Evolutionary conservation across 2,329 filamentous ascomycete genomes (phyloP).

Genomic region (Pestalotiopsis sp.): DNA sequence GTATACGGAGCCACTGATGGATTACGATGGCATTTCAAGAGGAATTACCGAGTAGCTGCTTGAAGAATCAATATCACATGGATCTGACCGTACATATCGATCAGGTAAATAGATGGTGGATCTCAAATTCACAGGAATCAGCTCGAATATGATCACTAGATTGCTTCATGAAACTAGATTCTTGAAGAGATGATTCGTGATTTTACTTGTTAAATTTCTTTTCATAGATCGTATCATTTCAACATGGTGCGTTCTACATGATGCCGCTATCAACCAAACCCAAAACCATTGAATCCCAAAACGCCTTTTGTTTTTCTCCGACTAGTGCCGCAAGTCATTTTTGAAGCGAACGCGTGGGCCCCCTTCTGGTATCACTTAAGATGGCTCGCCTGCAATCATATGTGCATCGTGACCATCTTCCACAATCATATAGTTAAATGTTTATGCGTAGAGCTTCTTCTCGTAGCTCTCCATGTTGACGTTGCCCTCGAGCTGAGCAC

Average conservation of each 20-base stretch:
- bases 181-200: not conserved
- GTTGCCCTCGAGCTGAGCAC: conserved; percentile 93
- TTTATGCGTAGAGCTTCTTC: conserved; percentile 91
- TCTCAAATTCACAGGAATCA: too few species aligned
- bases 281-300: not conserved
- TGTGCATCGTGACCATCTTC: not conserved
- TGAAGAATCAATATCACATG: not conserved
- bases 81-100: not conserved
- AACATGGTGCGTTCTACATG: not conserved
- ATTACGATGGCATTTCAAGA: not conserved
- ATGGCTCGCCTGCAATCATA: not conserved
- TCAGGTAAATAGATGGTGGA: not conserved
- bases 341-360: not conserved
- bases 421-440: not conserved
- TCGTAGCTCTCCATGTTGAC: conserved; percentile 99
- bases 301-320: not conserved
- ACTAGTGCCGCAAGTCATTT: not conserved
- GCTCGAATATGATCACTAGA: not conserved
- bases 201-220: not conserved
- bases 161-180: not conserved
- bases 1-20: not conserved
- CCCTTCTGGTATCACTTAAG: conserved; percentile 4
- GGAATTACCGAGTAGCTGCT: not conserved
- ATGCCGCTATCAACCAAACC: not conserved
- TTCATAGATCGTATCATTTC: not conserved